These are phyloP conservation scores for Fusarium tuaranense DNA, from an alignment of 2,329 filamentous ascomycete genomes.

Conservation along the genomic window DNA sequence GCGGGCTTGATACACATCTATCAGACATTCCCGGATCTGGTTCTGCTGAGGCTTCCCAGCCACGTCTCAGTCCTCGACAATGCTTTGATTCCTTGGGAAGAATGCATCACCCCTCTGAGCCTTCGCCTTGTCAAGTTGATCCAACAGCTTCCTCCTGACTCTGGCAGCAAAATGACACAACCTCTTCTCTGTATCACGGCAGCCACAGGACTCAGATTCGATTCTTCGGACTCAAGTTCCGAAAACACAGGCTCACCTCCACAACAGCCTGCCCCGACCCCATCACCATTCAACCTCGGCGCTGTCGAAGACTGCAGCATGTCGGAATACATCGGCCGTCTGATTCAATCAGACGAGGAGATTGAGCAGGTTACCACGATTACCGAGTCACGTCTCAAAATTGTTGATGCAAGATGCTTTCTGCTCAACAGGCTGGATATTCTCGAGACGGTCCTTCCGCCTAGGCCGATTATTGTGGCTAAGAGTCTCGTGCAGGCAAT, in stretches of 20 bases:
- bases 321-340: conserved; percentile 27
- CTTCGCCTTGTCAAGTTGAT: conserved; percentile 45
- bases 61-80: not conserved
- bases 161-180: conserved; percentile 50
- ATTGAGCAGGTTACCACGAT: conserved; percentile 9
- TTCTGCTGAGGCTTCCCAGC: conserved; percentile 44
- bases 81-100: conserved; percentile 44
- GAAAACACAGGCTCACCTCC: not conserved
- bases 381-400: conserved; percentile 14
- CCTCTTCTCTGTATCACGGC: conserved; percentile 51
- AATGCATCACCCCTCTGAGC: conserved; percentile 48
- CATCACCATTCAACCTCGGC: not conserved
- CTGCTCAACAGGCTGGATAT: conserved; percentile 7
- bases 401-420: conserved; percentile 28
- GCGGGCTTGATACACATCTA: conserved; percentile 54
- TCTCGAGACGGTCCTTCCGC: conserved; percentile 24
- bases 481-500: conserved; percentile 29
- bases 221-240: not conserved
- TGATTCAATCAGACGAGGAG: conserved; percentile 27
- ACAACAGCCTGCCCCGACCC: not conserved
- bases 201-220: conserved; percentile 46
- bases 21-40: conserved; percentile 52
- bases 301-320: conserved; percentile 25
- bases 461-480: conserved; percentile 27
- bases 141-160: conserved; percentile 47